Base-by-base conservation (phyloP, 768 basidiomycete genomes). In the Tephrocybe sp. region DNA sequence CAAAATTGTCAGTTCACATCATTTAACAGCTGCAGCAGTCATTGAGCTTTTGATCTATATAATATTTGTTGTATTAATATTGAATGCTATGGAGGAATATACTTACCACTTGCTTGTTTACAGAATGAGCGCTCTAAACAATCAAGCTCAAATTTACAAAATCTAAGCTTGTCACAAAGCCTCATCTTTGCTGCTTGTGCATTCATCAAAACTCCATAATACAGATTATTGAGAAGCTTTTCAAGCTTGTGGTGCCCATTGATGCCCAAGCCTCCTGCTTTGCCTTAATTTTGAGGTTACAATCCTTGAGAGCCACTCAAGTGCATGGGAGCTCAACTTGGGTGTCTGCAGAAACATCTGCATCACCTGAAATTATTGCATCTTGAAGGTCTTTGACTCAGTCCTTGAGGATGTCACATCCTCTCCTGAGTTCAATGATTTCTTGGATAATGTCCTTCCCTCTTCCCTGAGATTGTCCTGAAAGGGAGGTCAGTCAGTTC, bases 91-190 rank as follows among this genome's bases (percentile, higher is more conserved):
- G 15, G 9, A 9, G 32, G n/a, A 9, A 35, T 36, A 5, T 28
- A 16, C 16, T 1, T 49, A 65, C 67, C 52, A 44, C 47, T 58
- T 54, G 51, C 43, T 32, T 44, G 43, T 35, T 54, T 60, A 9
- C 49, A 35, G 48, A 51, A 54, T 42, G 59, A 41, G 7, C 60
- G 34, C 46, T 68, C 55, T 0, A 64, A 30, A 13, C 48, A 34
- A 5, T 65, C 60, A 21, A 62, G 22, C 47, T 67, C 65, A 57
- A 65, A 69, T 46, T 66, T 69, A 3, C 53, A 40, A 11, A 57
- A 37, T 3, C 56, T 49, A 4, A 66, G 42, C 2, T 42, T 36
- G 16, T 64, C 56, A 0, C 56, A 54, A 1, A 67, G 49, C 5
- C 60, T 30, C 7, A 47, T 43, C 47, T 69, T 69, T 13, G 64